phyloP scores from a whole-genome alignment of 176 grass and related monocot species.

The Otatea glauca region DNA sequence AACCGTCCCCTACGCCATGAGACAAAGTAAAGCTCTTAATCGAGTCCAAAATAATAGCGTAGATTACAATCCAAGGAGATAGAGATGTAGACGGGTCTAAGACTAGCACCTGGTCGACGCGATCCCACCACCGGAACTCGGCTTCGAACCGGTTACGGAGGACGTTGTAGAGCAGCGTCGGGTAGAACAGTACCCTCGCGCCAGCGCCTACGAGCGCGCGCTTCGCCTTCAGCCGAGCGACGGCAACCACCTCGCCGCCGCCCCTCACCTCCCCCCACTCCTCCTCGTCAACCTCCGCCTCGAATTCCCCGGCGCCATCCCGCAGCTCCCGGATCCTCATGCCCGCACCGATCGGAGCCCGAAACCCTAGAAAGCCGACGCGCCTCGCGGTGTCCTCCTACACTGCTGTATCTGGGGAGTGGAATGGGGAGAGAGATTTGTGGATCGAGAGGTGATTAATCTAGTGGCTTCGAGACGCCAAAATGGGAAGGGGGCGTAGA shows the following conservation, averaged over 20 bases:
- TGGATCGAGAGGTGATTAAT: constrained; percentile 30
- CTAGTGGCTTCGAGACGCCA: constrained; percentile 38
- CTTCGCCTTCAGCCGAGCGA: constrained; percentile 52
- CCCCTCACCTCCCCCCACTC: neutral
- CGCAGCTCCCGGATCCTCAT: constrained; percentile 52
- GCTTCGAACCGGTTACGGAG: constrained; percentile 63
- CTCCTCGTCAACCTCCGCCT: neutral
- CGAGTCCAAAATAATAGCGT: neutral
- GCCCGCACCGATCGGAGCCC: constrained; percentile 10
- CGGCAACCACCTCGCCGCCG: constrained; percentile 21
- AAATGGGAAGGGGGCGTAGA: neutral
- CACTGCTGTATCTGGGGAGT: neutral
- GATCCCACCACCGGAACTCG: constrained; percentile 92
- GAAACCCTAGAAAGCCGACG: constrained; percentile 18
- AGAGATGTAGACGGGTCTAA: constrained; percentile 30
- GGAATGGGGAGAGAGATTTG: neutral
- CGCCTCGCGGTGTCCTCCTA: constrained; percentile 13
- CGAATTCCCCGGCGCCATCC: constrained; percentile 7
- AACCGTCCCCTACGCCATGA: neutral
- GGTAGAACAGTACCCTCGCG: constrained; percentile 78
- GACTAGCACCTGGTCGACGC: constrained; percentile 56
- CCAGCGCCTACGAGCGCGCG: constrained; percentile 68
- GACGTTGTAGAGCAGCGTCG: constrained; percentile 82
- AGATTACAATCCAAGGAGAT: neutral
- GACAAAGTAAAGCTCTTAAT: neutral